Evolutionary conservation across 495 filamentous ascomycete species (phyloP).

Genomic region (Xylaria scruposa): DNA sequence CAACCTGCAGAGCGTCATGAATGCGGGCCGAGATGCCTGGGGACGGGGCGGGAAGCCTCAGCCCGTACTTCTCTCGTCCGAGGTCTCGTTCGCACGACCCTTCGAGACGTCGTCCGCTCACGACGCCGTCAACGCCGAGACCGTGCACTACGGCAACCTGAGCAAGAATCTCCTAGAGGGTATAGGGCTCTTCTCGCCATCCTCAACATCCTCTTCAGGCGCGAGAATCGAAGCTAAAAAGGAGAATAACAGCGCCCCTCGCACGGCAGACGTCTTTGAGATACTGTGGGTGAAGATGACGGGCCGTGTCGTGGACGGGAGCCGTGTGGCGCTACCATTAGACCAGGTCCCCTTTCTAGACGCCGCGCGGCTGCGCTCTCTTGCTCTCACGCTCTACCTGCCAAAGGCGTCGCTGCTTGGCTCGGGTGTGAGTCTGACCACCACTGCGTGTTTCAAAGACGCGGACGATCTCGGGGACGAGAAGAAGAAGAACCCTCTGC

Average conservation of each 20-base stretch:
- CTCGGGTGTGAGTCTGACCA: slow-evolving; percentile 51
- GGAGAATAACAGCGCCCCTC: slow-evolving; percentile 7
- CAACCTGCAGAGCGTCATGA: slow-evolving; percentile 55
- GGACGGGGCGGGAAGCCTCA: slow-evolving; percentile 55
- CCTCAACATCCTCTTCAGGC: not conserved
- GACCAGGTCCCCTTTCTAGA: slow-evolving; percentile 43
- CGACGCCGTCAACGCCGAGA: slow-evolving; percentile 59
- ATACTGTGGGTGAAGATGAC: slow-evolving; percentile 44
- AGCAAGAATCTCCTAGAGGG: slow-evolving; percentile 57
- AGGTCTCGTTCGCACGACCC: slow-evolving; percentile 51
- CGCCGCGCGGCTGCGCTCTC: slow-evolving; percentile 36
- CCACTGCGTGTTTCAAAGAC: slow-evolving; percentile 41
- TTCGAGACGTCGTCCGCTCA: slow-evolving; percentile 55
- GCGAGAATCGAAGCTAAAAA: not conserved
- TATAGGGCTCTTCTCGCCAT: slow-evolving; percentile 33
- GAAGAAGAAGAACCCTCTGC: slow-evolving; percentile 30
- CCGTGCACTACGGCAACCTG: slow-evolving; percentile 66
- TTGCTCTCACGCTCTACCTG: slow-evolving; percentile 51
- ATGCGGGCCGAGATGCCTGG: slow-evolving; percentile 63
- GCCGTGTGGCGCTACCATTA: slow-evolving; percentile 33
- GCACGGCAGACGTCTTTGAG: slow-evolving; percentile 38
- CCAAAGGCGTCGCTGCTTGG: slow-evolving; percentile 63
- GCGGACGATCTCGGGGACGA: slow-evolving; percentile 1
- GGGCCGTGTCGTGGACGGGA: slow-evolving; percentile 37
- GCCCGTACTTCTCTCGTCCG: slow-evolving; percentile 59